phyloP scores from a whole-genome alignment of 345 rosid genomes.

The Eucalyptus caleyi region DNA sequence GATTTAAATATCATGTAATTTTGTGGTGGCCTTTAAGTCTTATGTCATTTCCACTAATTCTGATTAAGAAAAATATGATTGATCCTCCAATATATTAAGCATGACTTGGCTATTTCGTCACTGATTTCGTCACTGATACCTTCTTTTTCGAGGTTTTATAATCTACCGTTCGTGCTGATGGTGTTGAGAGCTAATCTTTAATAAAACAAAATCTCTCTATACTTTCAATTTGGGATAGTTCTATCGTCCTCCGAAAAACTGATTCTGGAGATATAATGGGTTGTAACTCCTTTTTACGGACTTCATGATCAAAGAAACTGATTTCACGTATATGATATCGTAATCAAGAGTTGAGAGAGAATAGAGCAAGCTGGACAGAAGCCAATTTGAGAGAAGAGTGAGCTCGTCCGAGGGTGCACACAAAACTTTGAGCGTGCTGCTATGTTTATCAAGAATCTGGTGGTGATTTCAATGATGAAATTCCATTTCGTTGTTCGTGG shows the following conservation, averaged over 20 bases:
- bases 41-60: background rate
- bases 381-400: background rate
- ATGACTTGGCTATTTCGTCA: background rate
- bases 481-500: background rate
- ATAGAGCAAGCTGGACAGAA: background rate
- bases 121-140: background rate
- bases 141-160: background rate
- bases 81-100: background rate
- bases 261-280: background rate
- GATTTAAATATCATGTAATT: background rate
- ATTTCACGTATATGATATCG: background rate
- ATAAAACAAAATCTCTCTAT: background rate
- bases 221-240: background rate
- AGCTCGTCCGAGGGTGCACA: background rate
- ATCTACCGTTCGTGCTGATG: background rate
- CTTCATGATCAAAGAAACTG: background rate
- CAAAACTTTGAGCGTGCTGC: background rate
- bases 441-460: background rate
- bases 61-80: background rate
- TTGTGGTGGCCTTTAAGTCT: background rate
- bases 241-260: fast-evolving
- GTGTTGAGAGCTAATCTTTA: background rate
- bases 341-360: background rate
- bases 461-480: background rate
- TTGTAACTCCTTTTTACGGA: background rate